Evolutionary conservation across 345 rosid species (phyloP), one percentile per base, ranked within the genome.

Genomic region (Hibiscus tridactylites): DNA sequence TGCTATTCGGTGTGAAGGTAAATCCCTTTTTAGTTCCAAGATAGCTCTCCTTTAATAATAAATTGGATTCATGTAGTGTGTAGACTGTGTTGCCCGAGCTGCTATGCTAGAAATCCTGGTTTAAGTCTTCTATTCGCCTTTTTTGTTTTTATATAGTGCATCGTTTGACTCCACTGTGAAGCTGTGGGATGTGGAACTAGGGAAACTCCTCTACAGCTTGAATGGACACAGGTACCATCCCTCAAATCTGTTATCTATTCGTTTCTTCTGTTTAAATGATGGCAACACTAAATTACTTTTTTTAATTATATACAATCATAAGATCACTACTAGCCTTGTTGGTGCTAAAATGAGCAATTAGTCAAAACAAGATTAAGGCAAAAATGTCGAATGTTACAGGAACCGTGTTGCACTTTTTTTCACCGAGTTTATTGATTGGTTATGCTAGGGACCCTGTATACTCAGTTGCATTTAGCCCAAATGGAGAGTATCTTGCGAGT

Each of bases 81-180:
- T 26, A 46, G 50, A 9, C 54, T 61, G 12, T 19, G 3, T 50
- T 12, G 4, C 35, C 15, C 1, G 31, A 33, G 62, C 61, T 59
- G 47, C 8, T 33, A 12, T 35, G 35, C 24, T 21, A 21, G 24
- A 21, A 35, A 10, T 44, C 16, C 26, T 28, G 5, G 4, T 26
- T 46, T 6, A 67, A 7, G 59, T 26, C 29, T 3, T 28, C 24
- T 10, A 3, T 68, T 50, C 9, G 4, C 53, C 1, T 61, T 28
- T 11, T 21, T 24, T 10, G 4, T 24, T 3, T 58, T 73, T 80
- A 42, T 70, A 57, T 85, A 96, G 98, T 86, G 99, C 99, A 71
- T 96, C 99, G 70, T 96, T 96, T 74, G 99, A 96, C 84, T 92
- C 97, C 21, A 83, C 99, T 0, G 98, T 96, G 67, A 96, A 96